Conservation (phyloP, 208 protist genomes). For the Borovskyia barvae region DNA sequence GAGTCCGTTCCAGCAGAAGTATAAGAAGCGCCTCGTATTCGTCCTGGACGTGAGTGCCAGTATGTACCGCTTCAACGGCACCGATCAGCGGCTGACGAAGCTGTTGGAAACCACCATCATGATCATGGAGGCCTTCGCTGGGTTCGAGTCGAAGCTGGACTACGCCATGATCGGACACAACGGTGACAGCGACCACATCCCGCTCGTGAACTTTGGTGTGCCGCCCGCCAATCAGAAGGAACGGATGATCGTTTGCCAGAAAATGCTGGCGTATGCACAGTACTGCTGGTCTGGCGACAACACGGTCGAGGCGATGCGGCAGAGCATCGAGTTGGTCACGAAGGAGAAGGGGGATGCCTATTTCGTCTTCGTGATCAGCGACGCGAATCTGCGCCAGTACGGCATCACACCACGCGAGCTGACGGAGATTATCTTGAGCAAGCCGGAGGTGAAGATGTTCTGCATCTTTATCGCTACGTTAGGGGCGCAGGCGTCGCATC, state of each 20-base stretch:
- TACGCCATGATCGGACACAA: slow-evolving; percentile 91
- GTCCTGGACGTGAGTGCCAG: slow-evolving; percentile 90
- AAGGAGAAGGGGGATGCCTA: slow-evolving; percentile 86
- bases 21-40: slow-evolving; percentile 90
- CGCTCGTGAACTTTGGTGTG: slow-evolving; percentile 69
- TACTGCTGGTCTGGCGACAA: slow-evolving; percentile 93
- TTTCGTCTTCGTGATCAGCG: slow-evolving; percentile 94
- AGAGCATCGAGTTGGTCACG: slow-evolving; percentile 69
- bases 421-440: slow-evolving; percentile 61
- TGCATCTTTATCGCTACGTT: slow-evolving; percentile 92
- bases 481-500: slow-evolving; percentile 68
- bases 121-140: slow-evolving; percentile 91
- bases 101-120: slow-evolving; percentile 88
- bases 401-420: slow-evolving; percentile 83
- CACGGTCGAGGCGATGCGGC: slow-evolving; percentile 84
- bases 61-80: slow-evolving; percentile 94
- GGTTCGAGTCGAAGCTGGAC: slow-evolving; percentile 85
- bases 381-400: slow-evolving; percentile 93
- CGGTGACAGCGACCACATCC: slow-evolving; percentile 81
- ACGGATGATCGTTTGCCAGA: slow-evolving; percentile 78
- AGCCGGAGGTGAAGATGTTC: slow-evolving; percentile 84
- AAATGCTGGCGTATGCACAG: slow-evolving; percentile 92
- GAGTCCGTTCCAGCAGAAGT: slow-evolving; percentile 50
- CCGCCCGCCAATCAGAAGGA: slow-evolving; percentile 72
- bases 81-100: slow-evolving; percentile 86